phyloP scores from a whole-genome alignment of 2,329 filamentous ascomycete species.

The Zarea fungicola region DNA sequence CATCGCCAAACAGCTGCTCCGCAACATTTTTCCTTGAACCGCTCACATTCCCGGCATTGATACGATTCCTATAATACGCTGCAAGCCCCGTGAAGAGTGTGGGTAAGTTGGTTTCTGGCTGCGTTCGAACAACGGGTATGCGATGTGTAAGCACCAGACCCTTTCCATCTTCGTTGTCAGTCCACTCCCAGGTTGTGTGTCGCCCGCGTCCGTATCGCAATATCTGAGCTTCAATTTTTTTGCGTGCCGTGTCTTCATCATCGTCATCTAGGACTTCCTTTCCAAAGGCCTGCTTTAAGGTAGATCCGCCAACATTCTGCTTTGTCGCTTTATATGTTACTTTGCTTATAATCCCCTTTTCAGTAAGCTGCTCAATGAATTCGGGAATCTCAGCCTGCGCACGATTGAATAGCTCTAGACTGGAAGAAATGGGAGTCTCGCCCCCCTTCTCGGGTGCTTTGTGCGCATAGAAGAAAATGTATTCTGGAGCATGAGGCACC shows the following conservation, averaged over 20 bases:
- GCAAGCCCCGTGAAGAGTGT: conserved; percentile 42
- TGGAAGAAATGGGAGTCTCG: conserved; percentile 42
- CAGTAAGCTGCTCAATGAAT: conserved; percentile 36
- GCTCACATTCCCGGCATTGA: not conserved
- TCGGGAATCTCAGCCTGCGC: conserved; percentile 41
- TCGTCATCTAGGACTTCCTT: conserved; percentile 41
- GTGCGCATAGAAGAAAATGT: conserved; percentile 45
- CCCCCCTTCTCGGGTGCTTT: conserved; percentile 31
- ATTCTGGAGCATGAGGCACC: conserved; percentile 45
- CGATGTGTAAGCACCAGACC: conserved; percentile 37
- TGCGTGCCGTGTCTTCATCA: conserved; percentile 32
- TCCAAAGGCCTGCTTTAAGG: conserved; percentile 37
- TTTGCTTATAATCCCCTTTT: conserved; percentile 33
- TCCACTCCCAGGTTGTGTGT: conserved; percentile 44
- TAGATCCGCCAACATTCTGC: conserved; percentile 43
- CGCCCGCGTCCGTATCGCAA: conserved; percentile 38
- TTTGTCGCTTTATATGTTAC: conserved; percentile 38
- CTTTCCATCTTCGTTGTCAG: conserved; percentile 26
- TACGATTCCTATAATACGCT: conserved; percentile 36
- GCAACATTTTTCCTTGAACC: conserved; percentile 26
- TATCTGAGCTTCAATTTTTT: conserved; percentile 46
- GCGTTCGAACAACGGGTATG: conserved; percentile 41
- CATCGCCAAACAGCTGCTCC: conserved; percentile 40
- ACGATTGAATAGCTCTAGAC: conserved; percentile 40
- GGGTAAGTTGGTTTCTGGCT: conserved; percentile 38